A percentile compares a stretch with the other conserved stretches of the same genome.
phyloP scores from a whole-genome alignment of 768 basidiomycete genomes.

The Chlorophyllum brunneum region DNA sequence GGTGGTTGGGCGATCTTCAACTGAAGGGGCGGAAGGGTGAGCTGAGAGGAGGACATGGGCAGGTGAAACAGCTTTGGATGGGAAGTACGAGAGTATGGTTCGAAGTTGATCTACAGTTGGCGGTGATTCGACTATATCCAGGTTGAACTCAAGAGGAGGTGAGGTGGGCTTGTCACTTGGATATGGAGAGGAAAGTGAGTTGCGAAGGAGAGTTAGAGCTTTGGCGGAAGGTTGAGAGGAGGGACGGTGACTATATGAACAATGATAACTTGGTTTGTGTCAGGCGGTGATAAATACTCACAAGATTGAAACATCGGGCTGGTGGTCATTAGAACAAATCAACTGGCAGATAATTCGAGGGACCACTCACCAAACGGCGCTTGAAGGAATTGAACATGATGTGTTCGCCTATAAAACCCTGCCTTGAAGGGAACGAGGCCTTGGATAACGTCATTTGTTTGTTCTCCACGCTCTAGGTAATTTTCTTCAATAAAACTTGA shows the following conservation, averaged over 20 bases:
- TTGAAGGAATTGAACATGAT: conserved; percentile 37
- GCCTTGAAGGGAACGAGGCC: too few species aligned
- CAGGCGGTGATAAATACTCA: too few species aligned
- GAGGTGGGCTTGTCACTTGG: conserved; percentile 45
- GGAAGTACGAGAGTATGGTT: conserved; percentile 62
- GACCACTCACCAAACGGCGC: conserved; percentile 28
- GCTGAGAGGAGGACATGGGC: conserved; percentile 53
- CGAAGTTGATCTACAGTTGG: conserved; percentile 68
- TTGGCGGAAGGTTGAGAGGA: conserved; percentile 60
- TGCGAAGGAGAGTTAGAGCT: conserved; percentile 56
- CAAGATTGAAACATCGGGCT: conserved; percentile 70
- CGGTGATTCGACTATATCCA: conserved; percentile 64
- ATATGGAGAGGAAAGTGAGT: conserved; percentile 58
- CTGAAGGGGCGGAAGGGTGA: conserved; percentile 47
- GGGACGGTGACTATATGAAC: conserved; percentile 51
- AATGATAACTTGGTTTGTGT: not conserved
- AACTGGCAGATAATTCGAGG: not conserved
- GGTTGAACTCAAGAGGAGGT: conserved; percentile 61
- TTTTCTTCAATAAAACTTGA: too few species aligned
- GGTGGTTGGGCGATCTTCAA: conserved; percentile 34
- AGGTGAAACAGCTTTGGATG: conserved; percentile 34
- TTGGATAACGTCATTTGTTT: not conserved
- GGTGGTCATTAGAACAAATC: not conserved
- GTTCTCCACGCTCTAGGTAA: not conserved
- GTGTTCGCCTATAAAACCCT: not conserved